These are phyloP conservation scores for Amanita muscaria DNA, from an alignment of 768 basidiomycete species.

Conservation along the genomic window DNA sequence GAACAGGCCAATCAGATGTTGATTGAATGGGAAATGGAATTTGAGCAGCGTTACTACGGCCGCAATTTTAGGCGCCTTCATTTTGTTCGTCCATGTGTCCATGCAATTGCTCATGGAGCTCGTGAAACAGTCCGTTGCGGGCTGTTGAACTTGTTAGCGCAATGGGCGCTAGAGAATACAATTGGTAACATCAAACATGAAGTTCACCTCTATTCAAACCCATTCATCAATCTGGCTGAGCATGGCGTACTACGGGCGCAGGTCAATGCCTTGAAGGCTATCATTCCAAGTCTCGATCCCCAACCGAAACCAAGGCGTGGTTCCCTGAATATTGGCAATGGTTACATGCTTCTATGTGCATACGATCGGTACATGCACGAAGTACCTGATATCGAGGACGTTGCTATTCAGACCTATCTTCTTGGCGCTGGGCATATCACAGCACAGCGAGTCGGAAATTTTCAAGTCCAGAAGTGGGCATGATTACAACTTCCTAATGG, in stretches of 20 bases:
- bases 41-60: constrained; percentile 21
- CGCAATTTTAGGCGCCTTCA: constrained; percentile 18
- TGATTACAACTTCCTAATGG: constrained; percentile 15
- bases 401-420: background rate
- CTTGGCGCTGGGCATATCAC: background rate
- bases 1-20: constrained; percentile 11
- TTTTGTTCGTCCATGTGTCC: constrained; percentile 21
- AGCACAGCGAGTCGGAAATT: too few relatives aligned
- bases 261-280: constrained; percentile 10
- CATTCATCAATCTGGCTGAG: constrained; percentile 19
- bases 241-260: constrained; percentile 15
- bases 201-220: constrained; percentile 16
- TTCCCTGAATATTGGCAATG: background rate
- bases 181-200: constrained; percentile 21
- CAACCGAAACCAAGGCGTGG: too few relatives aligned
- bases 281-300: constrained; percentile 13
- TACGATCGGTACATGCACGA: too few relatives aligned
- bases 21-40: constrained; percentile 19
- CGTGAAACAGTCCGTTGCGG: constrained; percentile 16
- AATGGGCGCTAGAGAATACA: constrained; percentile 22
- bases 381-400: background rate
- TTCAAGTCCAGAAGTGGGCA: constrained; percentile 10
- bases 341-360: background rate
- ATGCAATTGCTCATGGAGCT: constrained; percentile 19
- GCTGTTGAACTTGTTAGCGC: constrained; percentile 15